A percentile compares a stretch with the other conserved stretches of the same genome.
Evolutionary conservation across 129 eudicot species (phyloP).

Genomic region (Calendula officinalis): DNA sequence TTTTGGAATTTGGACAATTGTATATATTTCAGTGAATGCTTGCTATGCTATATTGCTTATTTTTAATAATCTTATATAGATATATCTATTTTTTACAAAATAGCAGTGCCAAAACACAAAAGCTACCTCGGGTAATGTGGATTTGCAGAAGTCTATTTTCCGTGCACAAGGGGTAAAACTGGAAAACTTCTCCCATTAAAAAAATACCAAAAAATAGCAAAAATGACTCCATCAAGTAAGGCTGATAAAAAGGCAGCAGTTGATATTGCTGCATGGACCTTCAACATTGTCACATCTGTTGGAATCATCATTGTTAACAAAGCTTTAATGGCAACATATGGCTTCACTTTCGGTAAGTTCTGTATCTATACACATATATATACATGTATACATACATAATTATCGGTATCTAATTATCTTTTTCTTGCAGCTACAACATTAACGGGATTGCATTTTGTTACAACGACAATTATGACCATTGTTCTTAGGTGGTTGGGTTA

Average conservation of each 20-base stretch:
- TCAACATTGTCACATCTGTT: slow-evolving; percentile 51
- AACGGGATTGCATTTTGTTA: slow-evolving; percentile 76
- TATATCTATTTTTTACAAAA: slow-evolving; percentile 20
- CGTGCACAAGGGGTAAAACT: slow-evolving; percentile 45
- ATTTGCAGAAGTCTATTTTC: slow-evolving; percentile 23
- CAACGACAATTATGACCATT: slow-evolving; percentile 68
- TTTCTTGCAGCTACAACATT: slow-evolving; percentile 76
- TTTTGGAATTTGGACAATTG: slow-evolving; percentile 1
- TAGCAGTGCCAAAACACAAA: slow-evolving; percentile 31
- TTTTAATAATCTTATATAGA: neutral
- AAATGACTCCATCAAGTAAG: slow-evolving; percentile 82
- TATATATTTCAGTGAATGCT: slow-evolving; percentile 5
- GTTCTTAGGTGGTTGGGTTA: slow-evolving; percentile 65
- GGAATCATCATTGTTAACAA: slow-evolving; percentile 71
- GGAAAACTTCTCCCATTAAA: slow-evolving; percentile 33
- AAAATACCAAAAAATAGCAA: slow-evolving; percentile 17
- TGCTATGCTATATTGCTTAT: slow-evolving; percentile 28
- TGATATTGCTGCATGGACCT: slow-evolving; percentile 47
- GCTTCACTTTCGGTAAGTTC: slow-evolving; percentile 70
- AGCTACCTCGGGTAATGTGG: slow-evolving; percentile 40
- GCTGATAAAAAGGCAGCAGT: slow-evolving; percentile 75
- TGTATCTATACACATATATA: neutral
- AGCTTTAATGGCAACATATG: slow-evolving; percentile 77
- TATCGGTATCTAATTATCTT: slow-evolving; percentile 12
- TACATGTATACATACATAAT: too few species aligned